Conservation (phyloP, 371 early-diverging fungal genomes). For the Umbelopsis sp. region DNA sequence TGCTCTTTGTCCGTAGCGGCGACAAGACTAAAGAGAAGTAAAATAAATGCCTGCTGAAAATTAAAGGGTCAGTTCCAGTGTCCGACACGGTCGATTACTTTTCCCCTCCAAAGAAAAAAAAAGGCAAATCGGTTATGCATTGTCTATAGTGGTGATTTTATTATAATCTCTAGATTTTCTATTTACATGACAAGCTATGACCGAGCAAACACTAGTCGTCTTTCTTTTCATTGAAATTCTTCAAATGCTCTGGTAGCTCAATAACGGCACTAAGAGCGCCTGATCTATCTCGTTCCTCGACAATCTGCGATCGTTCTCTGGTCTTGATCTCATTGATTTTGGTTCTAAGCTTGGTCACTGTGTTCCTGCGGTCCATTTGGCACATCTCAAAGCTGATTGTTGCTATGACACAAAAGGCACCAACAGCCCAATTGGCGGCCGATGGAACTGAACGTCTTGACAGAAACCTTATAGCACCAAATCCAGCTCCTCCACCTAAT, state of each 20-base stretch:
- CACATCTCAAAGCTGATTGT: constrained; percentile 47
- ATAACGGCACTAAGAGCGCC: constrained; percentile 4
- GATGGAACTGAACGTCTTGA: constrained; percentile 39
- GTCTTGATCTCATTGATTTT: constrained; percentile 7
- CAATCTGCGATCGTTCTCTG: constrained; percentile 1
- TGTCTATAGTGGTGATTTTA: background rate
- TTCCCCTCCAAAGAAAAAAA: too few relatives aligned
- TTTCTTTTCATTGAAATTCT: background rate
- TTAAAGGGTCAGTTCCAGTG: too few relatives aligned
- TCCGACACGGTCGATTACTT: too few relatives aligned
- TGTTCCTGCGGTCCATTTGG: constrained; percentile 35
- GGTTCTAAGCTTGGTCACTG: background rate
- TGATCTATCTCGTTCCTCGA: constrained; percentile 12
- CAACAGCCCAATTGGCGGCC: constrained; percentile 56
- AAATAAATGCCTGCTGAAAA: too few relatives aligned
- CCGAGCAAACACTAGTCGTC: background rate
- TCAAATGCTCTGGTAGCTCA: constrained; percentile 12
- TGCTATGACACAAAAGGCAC: constrained; percentile 47
- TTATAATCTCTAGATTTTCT: background rate
- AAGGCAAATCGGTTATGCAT: background rate
- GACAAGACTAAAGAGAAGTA: too few relatives aligned
- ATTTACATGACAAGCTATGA: background rate
- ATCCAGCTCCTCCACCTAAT: constrained; percentile 41
- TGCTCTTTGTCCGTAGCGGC: too few relatives aligned
- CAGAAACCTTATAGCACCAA: constrained; percentile 45